Evolutionary conservation across 1,139 yeast genomes (phyloP).

Genomic region (Debaryomycetaceae sp.): DNA sequence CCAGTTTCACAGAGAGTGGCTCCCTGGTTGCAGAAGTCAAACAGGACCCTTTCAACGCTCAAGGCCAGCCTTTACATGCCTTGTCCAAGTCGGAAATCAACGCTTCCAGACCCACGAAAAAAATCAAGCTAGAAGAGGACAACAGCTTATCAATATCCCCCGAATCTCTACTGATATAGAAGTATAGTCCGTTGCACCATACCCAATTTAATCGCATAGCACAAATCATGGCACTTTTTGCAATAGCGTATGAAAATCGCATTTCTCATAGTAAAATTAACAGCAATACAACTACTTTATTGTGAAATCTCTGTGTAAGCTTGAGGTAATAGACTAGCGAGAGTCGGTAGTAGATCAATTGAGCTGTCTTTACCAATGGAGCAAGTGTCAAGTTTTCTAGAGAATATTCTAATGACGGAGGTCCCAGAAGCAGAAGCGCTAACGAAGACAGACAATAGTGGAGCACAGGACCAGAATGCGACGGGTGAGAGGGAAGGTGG

Average conservation of each 20-base stretch:
- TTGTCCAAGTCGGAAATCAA: not conserved
- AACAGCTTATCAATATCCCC: not conserved
- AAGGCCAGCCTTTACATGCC: not conserved
- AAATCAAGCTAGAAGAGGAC: not conserved
- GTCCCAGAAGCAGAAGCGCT: not conserved
- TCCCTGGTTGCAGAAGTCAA: not conserved
- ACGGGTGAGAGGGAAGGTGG: not conserved
- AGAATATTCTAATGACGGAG: slow-evolving; percentile 14
- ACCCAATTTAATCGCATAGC: not conserved
- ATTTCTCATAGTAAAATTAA: no score
- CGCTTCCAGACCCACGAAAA: not conserved
- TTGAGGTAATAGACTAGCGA: not conserved
- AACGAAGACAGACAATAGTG: not conserved
- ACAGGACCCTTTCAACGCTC: not conserved
- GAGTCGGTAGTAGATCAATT: no score
- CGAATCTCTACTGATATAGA: not conserved
- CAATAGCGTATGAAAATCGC: not conserved
- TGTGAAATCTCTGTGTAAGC: not conserved
- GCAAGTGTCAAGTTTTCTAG: slow-evolving; percentile 27
- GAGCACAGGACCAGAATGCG: not conserved
- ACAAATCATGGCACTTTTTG: not conserved
- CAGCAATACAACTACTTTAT: not conserved
- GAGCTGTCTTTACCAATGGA: slow-evolving; percentile 16
- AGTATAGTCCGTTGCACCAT: not conserved
- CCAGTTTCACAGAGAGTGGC: slow-evolving; percentile 16